Base-by-base conservation (phyloP, 129 eudicot genomes). In the Pulicaria dysenterica region DNA sequence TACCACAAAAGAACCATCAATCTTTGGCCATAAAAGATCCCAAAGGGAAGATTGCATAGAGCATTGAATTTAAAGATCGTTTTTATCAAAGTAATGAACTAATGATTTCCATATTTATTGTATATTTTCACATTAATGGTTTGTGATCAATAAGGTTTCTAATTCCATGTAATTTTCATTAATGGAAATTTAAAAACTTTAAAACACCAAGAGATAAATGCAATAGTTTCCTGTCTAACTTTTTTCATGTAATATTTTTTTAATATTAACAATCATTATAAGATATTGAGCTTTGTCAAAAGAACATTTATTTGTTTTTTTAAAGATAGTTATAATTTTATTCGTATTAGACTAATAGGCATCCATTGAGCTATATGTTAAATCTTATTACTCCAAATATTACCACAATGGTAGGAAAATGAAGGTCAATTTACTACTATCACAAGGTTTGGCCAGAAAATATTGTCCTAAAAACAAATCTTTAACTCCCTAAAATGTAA, bases 401-500 rank as follows among this genome's bases (percentile, higher is more conserved):
- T 11, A 41, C 63, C 55, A 42, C 56, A 19, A 61, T 73, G 71
- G 68, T 57, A 44, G 46, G 66, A 64, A 55, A 65, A 54, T 75
- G 58, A 54, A 75, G 38, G 51, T 41, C 43, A 57, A 41, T 15
- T 49, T 44, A 12, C 63, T 51, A 49, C 12, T 16, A 8, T 49
- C 65, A 55, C 24, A 65, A 75, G 12, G 17, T 36, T 44, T 66
- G 61, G 57, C 74, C 36, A 68, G 14, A 76, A 45, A 56, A 58
- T 41, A 57, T 76, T 46, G 81, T 70, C 71, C 82, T 31, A 70
- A 55, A 77, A 58, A 58, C 58, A 68, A 37, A 67, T 72, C 69
- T 72, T 55, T 47, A 69, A 53, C 80, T 80, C 84, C 70, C 76
- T 16, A 61, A 74, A 80, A 59, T 50, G 51, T 69, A 58, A 67